Evolutionary conservation across 1,284 basidiomycete species (phyloP).

Genomic region (Apiotrichum mycotoxinovorans): DNA sequence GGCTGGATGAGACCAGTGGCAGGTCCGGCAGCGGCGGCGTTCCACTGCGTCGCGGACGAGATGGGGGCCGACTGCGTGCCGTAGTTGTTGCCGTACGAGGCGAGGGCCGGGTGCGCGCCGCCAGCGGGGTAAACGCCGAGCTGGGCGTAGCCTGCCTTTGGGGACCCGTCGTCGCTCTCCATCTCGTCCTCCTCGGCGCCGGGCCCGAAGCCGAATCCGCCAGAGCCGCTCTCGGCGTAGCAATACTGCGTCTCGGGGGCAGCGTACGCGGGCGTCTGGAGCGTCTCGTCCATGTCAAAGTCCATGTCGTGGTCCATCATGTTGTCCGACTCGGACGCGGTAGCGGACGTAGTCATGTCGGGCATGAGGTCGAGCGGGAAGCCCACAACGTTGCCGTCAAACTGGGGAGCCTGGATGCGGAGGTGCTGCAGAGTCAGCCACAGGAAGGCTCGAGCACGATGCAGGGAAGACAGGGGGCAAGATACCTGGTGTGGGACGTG

Average conservation of each 20-base stretch:
- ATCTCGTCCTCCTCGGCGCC: constrained; percentile 46
- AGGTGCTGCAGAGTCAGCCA: constrained; percentile 11
- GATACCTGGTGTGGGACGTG: too few relatives aligned
- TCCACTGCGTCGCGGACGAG: constrained; percentile 19
- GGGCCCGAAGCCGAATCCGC: constrained; percentile 46
- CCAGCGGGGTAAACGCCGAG: constrained; percentile 9
- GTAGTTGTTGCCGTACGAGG: background rate
- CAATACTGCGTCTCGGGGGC: constrained; percentile 15
- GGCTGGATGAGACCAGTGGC: constrained; percentile 41
- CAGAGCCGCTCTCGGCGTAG: constrained; percentile 32
- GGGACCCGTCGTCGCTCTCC: constrained; percentile 18
- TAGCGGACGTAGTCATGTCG: constrained; percentile 22
- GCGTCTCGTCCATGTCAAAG: constrained; percentile 27
- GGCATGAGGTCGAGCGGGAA: constrained; percentile 38
- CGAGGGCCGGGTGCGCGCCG: background rate
- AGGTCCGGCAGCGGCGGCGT: constrained; percentile 1
- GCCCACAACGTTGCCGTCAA: constrained; percentile 9
- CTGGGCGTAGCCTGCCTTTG: constrained; percentile 10
- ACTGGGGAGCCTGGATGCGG: constrained; percentile 12
- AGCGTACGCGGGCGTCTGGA: background rate
- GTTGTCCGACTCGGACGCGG: constrained; percentile 20
- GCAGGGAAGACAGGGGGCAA: background rate
- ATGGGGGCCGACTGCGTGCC: constrained; percentile 20
- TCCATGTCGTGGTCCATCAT: constrained; percentile 41
- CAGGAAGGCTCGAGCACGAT: too few relatives aligned